Base-by-base conservation (phyloP, 768 basidiomycete species). In the Suillus subaureus region DNA sequence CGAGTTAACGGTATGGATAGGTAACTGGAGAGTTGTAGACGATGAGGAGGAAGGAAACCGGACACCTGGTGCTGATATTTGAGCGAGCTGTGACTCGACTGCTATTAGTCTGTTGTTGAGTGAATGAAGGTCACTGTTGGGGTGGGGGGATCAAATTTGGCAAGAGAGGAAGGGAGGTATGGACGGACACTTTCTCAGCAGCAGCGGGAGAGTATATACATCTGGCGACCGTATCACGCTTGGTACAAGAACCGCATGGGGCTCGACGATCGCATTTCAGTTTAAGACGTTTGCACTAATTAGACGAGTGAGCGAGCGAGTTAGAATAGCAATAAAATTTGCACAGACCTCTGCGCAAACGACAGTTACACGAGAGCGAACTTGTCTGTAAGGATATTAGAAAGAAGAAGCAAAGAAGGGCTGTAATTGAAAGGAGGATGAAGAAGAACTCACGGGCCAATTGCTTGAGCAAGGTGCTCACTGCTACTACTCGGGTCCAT, bases 211-310 rank as follows among this genome's bases (percentile, higher is more conserved):
- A 91, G 74, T 93, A 93, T 6, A 89, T 82, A 70, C 92, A 93
- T 69, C 90, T 82, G 4, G 80, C 79, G 13, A 90, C 84, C 0
- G 90, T 92, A 72, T 92, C 89, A 67, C 92, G 89, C 73, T 94
- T 94, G 21, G 87, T 83, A 70, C 93, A 94, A 33, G 88, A 89
- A 0, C 87, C 86, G 69, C 93, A 94, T 0, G 93, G 93, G 3
- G 83, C 86, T 26, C 89, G 85, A 45, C 93, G 81, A 78, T 94
- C 93, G 73, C 93, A 95, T 79, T 89, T 93, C 62, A 94, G 83
- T 71, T 95, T 95, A 62, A 94, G 83, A 5, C 93, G 91, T 75
- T 94, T 94, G 81, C 93, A 95, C 90, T 94, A 73, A 3, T 31
- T 18, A 7, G 49, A 64, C 61, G 33, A n/a, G 43, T 12, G 65